Evolutionary conservation across 148 eudicot genomes (phyloP), one percentile per base, ranked within the genome.

Genomic region (Selenicereus undatus): DNA sequence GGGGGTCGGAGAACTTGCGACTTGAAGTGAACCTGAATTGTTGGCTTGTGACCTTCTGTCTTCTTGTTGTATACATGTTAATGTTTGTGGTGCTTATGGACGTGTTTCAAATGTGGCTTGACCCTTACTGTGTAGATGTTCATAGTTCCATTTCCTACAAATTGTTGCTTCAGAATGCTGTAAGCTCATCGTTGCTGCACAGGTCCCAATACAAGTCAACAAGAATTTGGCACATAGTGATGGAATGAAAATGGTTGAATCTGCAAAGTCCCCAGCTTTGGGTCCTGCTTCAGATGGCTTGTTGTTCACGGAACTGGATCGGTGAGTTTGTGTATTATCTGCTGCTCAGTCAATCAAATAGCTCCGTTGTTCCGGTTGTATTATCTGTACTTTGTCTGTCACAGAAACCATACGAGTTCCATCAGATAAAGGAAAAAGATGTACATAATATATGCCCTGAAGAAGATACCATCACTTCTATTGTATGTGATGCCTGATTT

Each of bases 121-220:
- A 66, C 35, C 35, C 30, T 26, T 32, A 66, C 17, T 66, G 20
- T 48, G 17, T 60, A 20, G 27, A 35, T 36, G 17, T n/a, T 12
- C 4, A 77, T 21, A 36, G 52, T 35, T 35, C 3, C 43, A 75
- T 20, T 52, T 50, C 78, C n/a, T 71, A 7, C 73, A 43, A 24
- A 69, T 56, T 56, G 26, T 48, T 75, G 52, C 32, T 66, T 21
- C 30, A 74, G 71, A 1, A 22, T 84, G 78, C 30, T 7, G 11
- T 66, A 81, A 76, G 48, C 43, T 58, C 20, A 24, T 73, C 26
- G 77, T 77, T 42, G 86, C 65, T 45, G 17, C 74, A 20, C 81
- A 95, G 99, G 99, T 93, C 51, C 99, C 99, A 68, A 92, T 96
- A 84, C 99, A 93, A 89, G 98, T 96, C 21, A 93, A 93, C 91